A percentile compares a stretch with the other conserved stretches of the same genome.
Evolutionary conservation across 345 rosid species (phyloP).

Genomic region (Eucalyptus paniculata): DNA sequence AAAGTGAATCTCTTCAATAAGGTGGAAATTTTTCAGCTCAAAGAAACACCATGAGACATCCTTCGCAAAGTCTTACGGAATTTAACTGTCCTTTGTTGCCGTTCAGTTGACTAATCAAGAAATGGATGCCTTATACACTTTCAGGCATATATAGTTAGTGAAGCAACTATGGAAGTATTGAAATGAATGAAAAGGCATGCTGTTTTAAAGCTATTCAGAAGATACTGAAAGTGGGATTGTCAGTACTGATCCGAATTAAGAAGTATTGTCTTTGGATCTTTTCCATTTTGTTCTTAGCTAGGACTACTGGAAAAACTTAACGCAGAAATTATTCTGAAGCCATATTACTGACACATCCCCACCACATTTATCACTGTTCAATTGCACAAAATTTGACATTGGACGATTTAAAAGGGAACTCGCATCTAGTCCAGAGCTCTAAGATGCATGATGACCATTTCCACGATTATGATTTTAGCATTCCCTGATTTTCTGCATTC

Average conservation of each 20-base stretch:
- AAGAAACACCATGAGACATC: not conserved
- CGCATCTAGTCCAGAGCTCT: not conserved
- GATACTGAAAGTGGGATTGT: not conserved
- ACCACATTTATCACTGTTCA: not conserved
- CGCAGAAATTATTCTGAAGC: not conserved
- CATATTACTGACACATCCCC: not conserved
- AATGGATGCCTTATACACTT: not conserved
- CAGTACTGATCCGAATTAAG: not conserved
- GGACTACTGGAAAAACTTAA: not conserved
- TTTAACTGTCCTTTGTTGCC: not conserved
- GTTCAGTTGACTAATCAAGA: not conserved
- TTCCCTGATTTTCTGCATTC: not conserved
- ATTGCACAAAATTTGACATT: not conserved
- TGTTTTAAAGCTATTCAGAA: not conserved
- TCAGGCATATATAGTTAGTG: not conserved
- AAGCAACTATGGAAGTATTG: not conserved
- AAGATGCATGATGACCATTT: not conserved
- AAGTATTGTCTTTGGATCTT: not conserved
- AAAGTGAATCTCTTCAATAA: not conserved
- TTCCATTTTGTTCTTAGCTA: not conserved
- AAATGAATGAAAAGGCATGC: not conserved
- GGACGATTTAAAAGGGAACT: not conserved
- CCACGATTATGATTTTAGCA: not conserved
- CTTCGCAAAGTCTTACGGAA: not conserved
- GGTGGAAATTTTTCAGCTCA: not conserved